A percentile compares a stretch with the other conserved stretches of the same genome.
phyloP scores from a whole-genome alignment of 2,329 filamentous ascomycete genomes.

The Calonectria honghensis region DNA sequence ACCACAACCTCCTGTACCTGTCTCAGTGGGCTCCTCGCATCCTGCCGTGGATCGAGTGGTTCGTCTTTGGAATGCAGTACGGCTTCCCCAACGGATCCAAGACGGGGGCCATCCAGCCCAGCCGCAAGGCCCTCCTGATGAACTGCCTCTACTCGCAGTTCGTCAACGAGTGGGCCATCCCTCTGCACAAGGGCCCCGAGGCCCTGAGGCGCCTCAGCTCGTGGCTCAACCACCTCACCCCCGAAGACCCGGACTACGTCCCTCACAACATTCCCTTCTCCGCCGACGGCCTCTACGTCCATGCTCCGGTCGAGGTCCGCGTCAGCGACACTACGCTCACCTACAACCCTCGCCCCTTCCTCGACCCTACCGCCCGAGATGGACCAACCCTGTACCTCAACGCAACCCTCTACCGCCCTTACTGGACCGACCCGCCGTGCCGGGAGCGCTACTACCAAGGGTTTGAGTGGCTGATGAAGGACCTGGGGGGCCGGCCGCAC shows the following conservation, averaged over 20 bases:
- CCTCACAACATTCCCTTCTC: conserved; percentile 85
- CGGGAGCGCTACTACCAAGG: conserved; percentile 87
- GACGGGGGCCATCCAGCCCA: conserved; percentile 86
- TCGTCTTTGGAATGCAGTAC: conserved; percentile 98
- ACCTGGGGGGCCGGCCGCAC: conserved; percentile 87
- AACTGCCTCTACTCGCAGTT: conserved; percentile 99
- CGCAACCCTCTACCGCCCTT: conserved; percentile 90
- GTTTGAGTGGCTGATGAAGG: conserved; percentile 93
- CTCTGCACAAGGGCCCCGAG: conserved; percentile 89
- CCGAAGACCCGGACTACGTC: conserved; percentile 79
- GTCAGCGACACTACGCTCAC: conserved; percentile 80
- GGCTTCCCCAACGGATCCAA: conserved; percentile 84
- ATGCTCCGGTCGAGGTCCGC: conserved; percentile 94
- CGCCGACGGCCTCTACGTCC: conserved; percentile 86
- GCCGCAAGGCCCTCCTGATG: conserved; percentile 89
- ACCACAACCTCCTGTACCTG: conserved; percentile 91
- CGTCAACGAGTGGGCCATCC: conserved; percentile 98
- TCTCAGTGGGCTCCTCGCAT: conserved; percentile 86
- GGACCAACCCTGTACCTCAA: conserved; percentile 91
- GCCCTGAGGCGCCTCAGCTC: conserved; percentile 87
- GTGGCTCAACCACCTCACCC: conserved; percentile 82
- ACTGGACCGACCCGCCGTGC: conserved; percentile 85
- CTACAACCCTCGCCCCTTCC: conserved; percentile 63
- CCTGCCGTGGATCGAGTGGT: conserved; percentile 93
- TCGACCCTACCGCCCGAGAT: conserved; percentile 82